Evolutionary conservation across 306 rosid species (phyloP), one percentile per base, ranked within the genome.

Genomic region (Cyclanthera cordifolia): DNA sequence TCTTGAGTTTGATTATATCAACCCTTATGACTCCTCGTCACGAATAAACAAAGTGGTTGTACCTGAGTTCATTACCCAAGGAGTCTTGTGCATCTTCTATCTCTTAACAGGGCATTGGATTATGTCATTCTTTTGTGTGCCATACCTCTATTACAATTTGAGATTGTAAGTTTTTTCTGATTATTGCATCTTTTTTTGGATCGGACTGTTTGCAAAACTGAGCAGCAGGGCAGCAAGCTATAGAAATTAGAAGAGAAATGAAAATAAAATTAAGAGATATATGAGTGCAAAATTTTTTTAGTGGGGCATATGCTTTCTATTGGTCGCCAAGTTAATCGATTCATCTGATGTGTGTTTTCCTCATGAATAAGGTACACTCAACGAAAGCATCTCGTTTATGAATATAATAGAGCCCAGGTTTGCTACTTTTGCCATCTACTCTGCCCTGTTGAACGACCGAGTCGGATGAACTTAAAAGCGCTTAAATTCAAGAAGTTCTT

Each of bases 1-100:
- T 79, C 84, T 93, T 1, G 96, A 93, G 80, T 90, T 93, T 72
- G 99, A 93, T 80, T 86, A 90, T 72, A 85, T 88, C 80, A 93
- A 93, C 85, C 95, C 99, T 21, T 93, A 87, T 73, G 99, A 93
- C 61, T 85, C 89, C 48, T 79, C 99, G 21, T 41, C 70, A 27
- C 81, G 91, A 72, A 88, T 93, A 45, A 89, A 93, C 79, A 69
- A 1, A 57, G 91, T 86, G 70, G 72, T 88, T 52, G 17, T 90
- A 71, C 95, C 95, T 4, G 99, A 93, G 82, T 93, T 77, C 67
- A 81, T 82, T 58, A 27, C 71, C 14, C 86, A 88, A 79, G 95
- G 81, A 70, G 68, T 82, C 45, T 73, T 90, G 53, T 78, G 84
- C 56, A 73, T 71, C 66, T 83, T 90, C 81, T 90, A 83, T 79